Evolutionary conservation across 2,329 filamentous ascomycete genomes (phyloP).

Genomic region (Rosellinia necatrix): DNA sequence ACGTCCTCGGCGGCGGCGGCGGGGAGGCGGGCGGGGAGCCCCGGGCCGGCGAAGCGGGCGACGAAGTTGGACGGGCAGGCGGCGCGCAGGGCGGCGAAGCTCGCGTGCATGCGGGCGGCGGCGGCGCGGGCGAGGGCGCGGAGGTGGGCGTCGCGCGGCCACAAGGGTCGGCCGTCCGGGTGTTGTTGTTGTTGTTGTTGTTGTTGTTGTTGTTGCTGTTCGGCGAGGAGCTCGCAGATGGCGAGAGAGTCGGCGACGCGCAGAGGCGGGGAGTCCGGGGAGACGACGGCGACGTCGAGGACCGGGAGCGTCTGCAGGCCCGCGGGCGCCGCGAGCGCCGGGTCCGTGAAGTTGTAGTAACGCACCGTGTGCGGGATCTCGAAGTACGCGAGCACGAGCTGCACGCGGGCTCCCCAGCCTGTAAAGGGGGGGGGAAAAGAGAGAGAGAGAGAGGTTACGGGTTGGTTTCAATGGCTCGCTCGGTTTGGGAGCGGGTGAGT

Average conservation of each 20-base stretch:
- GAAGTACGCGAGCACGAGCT: conserved; percentile 49
- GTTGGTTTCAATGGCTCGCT: too few relatives aligned
- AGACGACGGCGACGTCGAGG: conserved; percentile 45
- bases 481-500: too few relatives aligned
- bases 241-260: conserved; percentile 53
- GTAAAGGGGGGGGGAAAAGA: too few relatives aligned
- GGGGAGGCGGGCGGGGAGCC: conserved; percentile 30
- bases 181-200: too few relatives aligned
- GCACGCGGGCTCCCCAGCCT: conserved; percentile 34
- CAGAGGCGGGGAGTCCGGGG: conserved; percentile 24
- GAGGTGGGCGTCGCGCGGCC: conserved; percentile 46
- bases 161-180: conserved; percentile 44
- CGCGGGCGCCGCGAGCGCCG: conserved; percentile 39
- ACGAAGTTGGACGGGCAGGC: conserved; percentile 51
- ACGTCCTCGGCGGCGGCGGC: conserved; percentile 31
- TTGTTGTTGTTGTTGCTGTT: too few relatives aligned
- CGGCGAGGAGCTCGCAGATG: conserved; percentile 53
- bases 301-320: conserved; percentile 45
- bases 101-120: conserved; percentile 53
- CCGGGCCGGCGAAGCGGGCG: conserved; percentile 32
- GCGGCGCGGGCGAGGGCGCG: conserved; percentile 51
- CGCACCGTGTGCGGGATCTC: conserved; percentile 49
- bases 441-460: too few relatives aligned
- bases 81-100: conserved; percentile 47
- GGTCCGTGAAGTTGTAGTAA: conserved; percentile 41